phyloP scores from a whole-genome alignment of 1,139 yeast species.

The Chernovozyma aurita region DNA sequence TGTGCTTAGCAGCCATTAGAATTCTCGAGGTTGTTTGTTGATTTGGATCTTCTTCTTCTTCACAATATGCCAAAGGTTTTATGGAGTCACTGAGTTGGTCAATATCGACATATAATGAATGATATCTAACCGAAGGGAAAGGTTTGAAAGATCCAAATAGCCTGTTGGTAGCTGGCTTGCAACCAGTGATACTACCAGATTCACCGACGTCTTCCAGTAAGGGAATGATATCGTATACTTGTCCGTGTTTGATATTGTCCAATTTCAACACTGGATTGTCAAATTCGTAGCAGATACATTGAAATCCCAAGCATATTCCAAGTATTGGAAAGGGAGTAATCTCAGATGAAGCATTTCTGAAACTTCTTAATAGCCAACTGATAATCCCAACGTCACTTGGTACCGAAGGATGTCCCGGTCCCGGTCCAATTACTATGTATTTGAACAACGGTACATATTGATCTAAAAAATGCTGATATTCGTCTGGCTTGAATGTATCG shows the following conservation, averaged over 20 bases:
- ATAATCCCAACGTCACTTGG: constrained; percentile 71
- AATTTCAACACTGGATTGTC: constrained; percentile 57
- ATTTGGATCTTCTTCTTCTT: constrained; percentile 13
- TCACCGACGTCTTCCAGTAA: constrained; percentile 12
- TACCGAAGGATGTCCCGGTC: constrained; percentile 85
- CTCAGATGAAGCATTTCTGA: constrained; percentile 11
- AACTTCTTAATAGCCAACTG: constrained; percentile 42
- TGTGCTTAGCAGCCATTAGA: constrained; percentile 78
- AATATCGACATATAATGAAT: constrained; percentile 63
- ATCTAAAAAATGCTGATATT: constrained; percentile 33
- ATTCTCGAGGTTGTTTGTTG: constrained; percentile 18
- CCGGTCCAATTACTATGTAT: constrained; percentile 89
- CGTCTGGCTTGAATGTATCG: constrained; percentile 48
- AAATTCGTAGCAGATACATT: constrained; percentile 65
- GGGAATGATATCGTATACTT: constrained; percentile 53
- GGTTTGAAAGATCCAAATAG: constrained; percentile 34
- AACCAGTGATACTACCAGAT: not conserved
- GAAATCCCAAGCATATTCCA: constrained; percentile 94
- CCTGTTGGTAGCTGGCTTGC: constrained; percentile 12
- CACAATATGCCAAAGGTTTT: constrained; percentile 55
- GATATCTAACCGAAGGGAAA: constrained; percentile 80
- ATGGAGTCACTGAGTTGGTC: constrained; percentile 24
- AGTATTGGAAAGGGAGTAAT: constrained; percentile 50
- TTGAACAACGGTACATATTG: constrained; percentile 50
- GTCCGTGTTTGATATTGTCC: constrained; percentile 76